Evolutionary conservation across 2,329 filamentous ascomycete genomes (phyloP), one percentile per base, ranked within the genome.

Genomic region (Monosporascus cannonballus): DNA sequence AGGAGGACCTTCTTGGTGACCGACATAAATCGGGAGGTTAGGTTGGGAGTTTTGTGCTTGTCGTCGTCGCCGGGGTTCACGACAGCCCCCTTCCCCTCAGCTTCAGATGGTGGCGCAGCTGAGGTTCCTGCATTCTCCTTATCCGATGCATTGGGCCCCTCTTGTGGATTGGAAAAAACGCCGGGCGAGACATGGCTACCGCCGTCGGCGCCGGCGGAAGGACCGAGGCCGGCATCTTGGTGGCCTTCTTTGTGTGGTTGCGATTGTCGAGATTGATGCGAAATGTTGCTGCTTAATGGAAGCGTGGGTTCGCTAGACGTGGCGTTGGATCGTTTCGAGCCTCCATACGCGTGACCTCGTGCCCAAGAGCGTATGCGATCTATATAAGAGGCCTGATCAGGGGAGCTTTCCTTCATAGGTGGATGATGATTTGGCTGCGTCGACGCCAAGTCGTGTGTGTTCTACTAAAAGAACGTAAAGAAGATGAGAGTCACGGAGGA

Each of bases 351-450:
- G 72, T 74, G 72, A 70, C 74, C 70, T 69, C 68, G 68, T 72
- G 76, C 73, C 78, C 74, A 76, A 71, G 77, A 79, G 74, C 74
- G 74, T 73, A 76, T 74, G 74, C 73, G 75, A 76, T 80, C 75
- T 80, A 73, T 74, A 69, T 75, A 73, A 69, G 76, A 73, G 66
- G 73, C 54, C 52, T 61, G 69, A 59, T 78, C 73, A 71, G 77
- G 69, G 61, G 73, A 80, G 72, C 72, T 71, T 77, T 81, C 72
- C 78, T 81, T 84, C 81, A 84, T 84, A 80, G 80, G 83, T 66
- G 58, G 61, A 53, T 56, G 59, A 55, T 59, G 54, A 51, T 59
- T 61, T 71, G 73, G 68, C 63, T 64, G 53, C 53, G 60, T 61
- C 58, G 62, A 67, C 63, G 64, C 63, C 63, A 66, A 64, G 61